Percentiles rank a stretch among this genome's conserved stretches.
These are phyloP conservation scores for Cucurbitaria berberidis DNA, from an alignment of 2,329 filamentous ascomycete species.

Conservation along the genomic window DNA sequence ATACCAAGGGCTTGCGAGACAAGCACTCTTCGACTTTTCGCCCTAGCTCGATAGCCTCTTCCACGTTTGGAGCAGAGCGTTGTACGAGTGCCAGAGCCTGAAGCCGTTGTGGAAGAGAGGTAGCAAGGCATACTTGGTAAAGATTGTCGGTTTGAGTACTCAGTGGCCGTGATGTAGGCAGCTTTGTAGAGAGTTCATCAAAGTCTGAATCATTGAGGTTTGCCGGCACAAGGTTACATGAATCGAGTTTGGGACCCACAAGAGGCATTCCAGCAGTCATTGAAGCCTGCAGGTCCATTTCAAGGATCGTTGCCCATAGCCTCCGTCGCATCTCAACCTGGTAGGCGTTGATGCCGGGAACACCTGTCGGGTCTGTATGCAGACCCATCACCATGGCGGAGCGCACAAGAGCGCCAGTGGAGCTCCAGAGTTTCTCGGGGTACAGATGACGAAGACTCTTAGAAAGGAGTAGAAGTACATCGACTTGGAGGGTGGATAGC, in stretches of 20 bases:
- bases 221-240: constrained; percentile 11
- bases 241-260: constrained; percentile 16
- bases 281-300: constrained; percentile 46
- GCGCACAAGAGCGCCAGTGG: constrained; percentile 47
- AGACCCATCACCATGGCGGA: constrained; percentile 53
- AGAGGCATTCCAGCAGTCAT: constrained; percentile 27
- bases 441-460: constrained; percentile 13
- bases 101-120: constrained; percentile 20
- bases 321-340: constrained; percentile 51
- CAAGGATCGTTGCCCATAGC: constrained; percentile 54
- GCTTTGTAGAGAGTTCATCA: constrained; percentile 11
- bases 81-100: constrained; percentile 25
- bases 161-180: constrained; percentile 12
- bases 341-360: constrained; percentile 42
- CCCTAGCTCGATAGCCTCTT: constrained; percentile 18
- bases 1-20: constrained; percentile 11
- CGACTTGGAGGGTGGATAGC: constrained; percentile 27
- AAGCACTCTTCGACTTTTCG: constrained; percentile 16
- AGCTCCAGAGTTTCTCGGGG: constrained; percentile 30
- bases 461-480: constrained; percentile 23
- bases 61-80: constrained; percentile 10
- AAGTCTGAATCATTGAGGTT: constrained; percentile 30
- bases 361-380: constrained; percentile 48
- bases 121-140: constrained; percentile 24
- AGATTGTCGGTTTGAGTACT: constrained; percentile 23